Base-by-base conservation (phyloP, 176 grass and related monocot species). In the Carex parvula region DNA sequence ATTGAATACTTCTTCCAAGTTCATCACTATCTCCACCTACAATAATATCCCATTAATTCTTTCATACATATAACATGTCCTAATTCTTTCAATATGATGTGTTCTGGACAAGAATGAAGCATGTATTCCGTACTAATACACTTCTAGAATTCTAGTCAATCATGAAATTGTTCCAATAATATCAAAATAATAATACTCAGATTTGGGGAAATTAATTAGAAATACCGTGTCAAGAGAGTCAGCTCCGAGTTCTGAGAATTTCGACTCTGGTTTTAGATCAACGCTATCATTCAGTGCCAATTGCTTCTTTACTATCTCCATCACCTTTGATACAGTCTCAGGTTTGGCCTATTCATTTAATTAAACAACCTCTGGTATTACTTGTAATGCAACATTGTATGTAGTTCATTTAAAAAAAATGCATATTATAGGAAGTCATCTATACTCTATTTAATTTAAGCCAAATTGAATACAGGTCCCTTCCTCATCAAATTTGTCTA, bases 21-120 rank as follows among this genome's bases (percentile, higher is more conserved):
- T 81, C 94, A 97, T 94, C 85, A 97, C 91, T 71, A 97, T 94
- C 86, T 97, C 94, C 29, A 97, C 91, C 91, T 92, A 81, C 32
- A 86, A 9, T n/a, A n/a, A n/a, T 2, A 65, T 9, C 24, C 73
- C 2, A 55, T 65, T 42, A 22, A 68, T 81, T 59, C 57, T 39
- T 44, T 65, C 46, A 70, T 50, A 29, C 30, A 50, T 26, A 30
- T 39, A 39, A 39, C 37, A 39, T 39, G 37, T 39, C 37, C 37
- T 39, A 39, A 39, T 39, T 26, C 12, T 70, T 41, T 70, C 1
- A 39, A 70, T 18, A 18, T 3, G 42, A 8, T 70, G 35, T 70
- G 0, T 39, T 68, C 30, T 68, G 4, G 4, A 68, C 29, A 13
- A 37, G 64, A 68, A 68, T 52, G 42, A 50, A 74, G 9, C 11